phyloP scores from a whole-genome alignment of 805 yeast genomes.

The Metschnikowia picachoensis region DNA sequence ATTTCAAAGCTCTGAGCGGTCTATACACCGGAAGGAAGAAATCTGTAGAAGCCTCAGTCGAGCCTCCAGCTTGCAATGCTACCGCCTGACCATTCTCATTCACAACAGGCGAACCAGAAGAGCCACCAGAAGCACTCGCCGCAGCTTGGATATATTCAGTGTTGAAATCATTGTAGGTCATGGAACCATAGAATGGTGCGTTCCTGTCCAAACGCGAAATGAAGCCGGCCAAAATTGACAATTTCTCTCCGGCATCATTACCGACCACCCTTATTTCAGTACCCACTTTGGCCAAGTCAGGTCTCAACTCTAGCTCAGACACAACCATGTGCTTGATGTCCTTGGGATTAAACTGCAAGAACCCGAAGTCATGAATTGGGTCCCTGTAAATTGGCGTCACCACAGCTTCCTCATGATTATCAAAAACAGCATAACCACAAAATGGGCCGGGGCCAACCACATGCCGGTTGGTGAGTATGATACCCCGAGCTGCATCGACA shows the following conservation, averaged over 20 bases:
- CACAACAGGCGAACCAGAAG: slow-evolving; percentile 95
- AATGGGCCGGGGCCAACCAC: slow-evolving; percentile 97
- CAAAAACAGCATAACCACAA: slow-evolving; percentile 86
- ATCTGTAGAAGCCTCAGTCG: slow-evolving; percentile 87
- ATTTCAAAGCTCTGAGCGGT: slow-evolving; percentile 74
- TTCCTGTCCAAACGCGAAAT: slow-evolving; percentile 83
- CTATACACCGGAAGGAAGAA: slow-evolving; percentile 84
- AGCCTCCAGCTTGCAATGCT: slow-evolving; percentile 93
- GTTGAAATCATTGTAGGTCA: slow-evolving; percentile 88
- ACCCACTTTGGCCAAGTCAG: slow-evolving; percentile 87
- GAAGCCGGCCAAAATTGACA: slow-evolving; percentile 84
- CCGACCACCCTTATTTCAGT: slow-evolving; percentile 92
- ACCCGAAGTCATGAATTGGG: slow-evolving; percentile 94
- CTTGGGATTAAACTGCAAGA: slow-evolving; percentile 71
- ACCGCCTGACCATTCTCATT: slow-evolving; percentile 82
- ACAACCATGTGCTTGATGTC: slow-evolving; percentile 71
- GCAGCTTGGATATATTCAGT: slow-evolving; percentile 96
- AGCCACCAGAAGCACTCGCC: slow-evolving; percentile 93
- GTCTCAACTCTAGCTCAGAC: slow-evolving; percentile 61
- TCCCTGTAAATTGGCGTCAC: slow-evolving; percentile 86
- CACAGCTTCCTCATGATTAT: slow-evolving; percentile 89
- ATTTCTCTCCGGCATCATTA: slow-evolving; percentile 93
- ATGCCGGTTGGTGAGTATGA: slow-evolving; percentile 87
- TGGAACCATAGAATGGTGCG: slow-evolving; percentile 88
- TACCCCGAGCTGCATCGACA: slow-evolving; percentile 77